Conservation (phyloP, 306 rosid genomes). For the Calophaca sinica region DNA sequence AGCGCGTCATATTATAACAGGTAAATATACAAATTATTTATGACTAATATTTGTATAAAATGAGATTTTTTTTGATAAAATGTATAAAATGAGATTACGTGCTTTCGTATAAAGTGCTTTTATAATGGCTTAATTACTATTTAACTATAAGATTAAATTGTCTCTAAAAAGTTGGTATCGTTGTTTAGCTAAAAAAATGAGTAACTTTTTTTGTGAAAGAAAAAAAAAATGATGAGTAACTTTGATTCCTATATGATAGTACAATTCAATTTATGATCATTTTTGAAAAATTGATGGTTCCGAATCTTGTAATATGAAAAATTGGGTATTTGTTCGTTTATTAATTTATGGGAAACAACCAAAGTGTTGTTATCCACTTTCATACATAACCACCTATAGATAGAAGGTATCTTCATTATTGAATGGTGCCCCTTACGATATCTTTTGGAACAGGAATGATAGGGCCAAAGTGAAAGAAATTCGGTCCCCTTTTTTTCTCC, state of each 20-base stretch:
- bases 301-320: constrained; percentile 10
- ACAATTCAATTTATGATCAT: background rate
- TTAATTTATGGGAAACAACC: constrained; percentile 5
- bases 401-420: constrained; percentile 39
- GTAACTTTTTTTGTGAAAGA: no score
- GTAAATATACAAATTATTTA: no score
- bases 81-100: no score
- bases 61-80: no score
- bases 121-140: no score
- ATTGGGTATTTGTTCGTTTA: constrained; percentile 11
- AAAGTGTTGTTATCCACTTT: constrained; percentile 13
- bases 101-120: no score
- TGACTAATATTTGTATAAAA: no score
- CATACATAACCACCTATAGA: background rate
- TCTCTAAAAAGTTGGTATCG: background rate
- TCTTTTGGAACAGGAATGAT: constrained; percentile 24
- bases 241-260: background rate
- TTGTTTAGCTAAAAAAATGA: background rate
- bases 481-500: constrained; percentile 25
- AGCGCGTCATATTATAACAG: no score
- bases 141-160: no score
- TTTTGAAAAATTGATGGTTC: background rate
- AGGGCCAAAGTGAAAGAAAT: constrained; percentile 28
- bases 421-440: constrained; percentile 42
- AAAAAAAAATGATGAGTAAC: no score